Percentiles rank a stretch among this genome's conserved stretches.
Evolutionary conservation across 176 grass and related monocot species (phyloP).

Genomic region (Oryza longistaminata): DNA sequence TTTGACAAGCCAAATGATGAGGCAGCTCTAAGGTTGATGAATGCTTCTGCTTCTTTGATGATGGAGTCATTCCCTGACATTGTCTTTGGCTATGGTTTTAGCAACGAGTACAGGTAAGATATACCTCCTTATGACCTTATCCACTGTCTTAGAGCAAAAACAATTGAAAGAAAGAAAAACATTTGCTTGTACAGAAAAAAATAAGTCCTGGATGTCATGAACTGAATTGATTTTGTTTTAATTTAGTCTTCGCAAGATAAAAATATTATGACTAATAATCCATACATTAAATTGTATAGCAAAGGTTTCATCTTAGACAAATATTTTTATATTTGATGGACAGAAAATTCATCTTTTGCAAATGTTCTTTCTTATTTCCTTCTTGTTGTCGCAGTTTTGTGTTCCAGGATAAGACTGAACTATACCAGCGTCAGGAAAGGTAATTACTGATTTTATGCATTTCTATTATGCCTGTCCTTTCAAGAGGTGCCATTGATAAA

Average conservation of each 20-base stretch:
- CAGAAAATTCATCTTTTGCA: not conserved
- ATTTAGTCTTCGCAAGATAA: conserved; percentile 5
- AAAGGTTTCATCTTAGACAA: not conserved
- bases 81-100: conserved; percentile 78
- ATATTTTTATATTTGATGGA: not conserved
- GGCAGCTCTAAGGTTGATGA: conserved; percentile 69
- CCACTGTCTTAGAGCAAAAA: not conserved
- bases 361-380: conserved; percentile 19
- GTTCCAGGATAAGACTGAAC: conserved; percentile 59
- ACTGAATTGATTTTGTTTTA: conserved; percentile 1
- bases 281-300: not conserved
- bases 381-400: conserved; percentile 68
- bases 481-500: conserved; percentile 14
- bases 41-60: conserved; percentile 63
- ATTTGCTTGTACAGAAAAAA: not conserved
- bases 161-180: not conserved
- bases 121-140: not conserved
- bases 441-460: conserved; percentile 27
- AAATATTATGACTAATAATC: conserved; percentile 8
- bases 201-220: conserved; percentile 13
- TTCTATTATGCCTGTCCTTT: conserved; percentile 18
- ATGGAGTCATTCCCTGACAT: conserved; percentile 72
- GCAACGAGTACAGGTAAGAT: conserved; percentile 75
- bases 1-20: conserved; percentile 87
- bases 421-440: conserved; percentile 70